Conservation (phyloP, 2,329 filamentous ascomycete species). For the Xenoacremonium recifei region DNA sequence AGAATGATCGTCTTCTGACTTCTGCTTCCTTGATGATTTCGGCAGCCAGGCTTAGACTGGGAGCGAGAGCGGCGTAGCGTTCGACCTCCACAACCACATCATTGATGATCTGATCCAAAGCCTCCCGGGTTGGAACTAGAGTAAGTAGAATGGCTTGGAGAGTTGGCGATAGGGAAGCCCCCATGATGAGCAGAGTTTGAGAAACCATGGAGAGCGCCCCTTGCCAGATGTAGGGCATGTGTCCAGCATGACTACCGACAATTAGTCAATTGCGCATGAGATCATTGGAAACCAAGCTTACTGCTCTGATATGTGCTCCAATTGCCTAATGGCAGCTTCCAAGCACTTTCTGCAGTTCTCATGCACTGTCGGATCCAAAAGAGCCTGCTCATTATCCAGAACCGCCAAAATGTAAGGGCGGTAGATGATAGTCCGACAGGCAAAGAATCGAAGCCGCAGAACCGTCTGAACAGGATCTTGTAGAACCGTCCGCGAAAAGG, state of each 20-base stretch:
- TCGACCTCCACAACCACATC: constrained; percentile 76
- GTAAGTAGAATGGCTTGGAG: constrained; percentile 63
- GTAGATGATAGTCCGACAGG: constrained; percentile 84
- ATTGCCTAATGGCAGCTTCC: constrained; percentile 74
- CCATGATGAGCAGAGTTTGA: constrained; percentile 80
- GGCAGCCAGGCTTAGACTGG: constrained; percentile 71
- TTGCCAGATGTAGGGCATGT: constrained; percentile 85
- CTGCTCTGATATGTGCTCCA: constrained; percentile 77
- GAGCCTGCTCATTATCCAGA: constrained; percentile 71
- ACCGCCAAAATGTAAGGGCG: constrained; percentile 80
- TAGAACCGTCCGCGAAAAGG: constrained; percentile 65
- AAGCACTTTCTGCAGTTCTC: constrained; percentile 80
- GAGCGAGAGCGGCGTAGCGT: constrained; percentile 70
- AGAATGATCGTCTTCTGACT: constrained; percentile 64
- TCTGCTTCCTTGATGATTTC: constrained; percentile 82
- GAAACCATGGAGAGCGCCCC: constrained; percentile 80
- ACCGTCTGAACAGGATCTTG: constrained; percentile 78
- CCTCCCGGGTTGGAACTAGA: constrained; percentile 54
- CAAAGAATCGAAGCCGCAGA: constrained; percentile 76
- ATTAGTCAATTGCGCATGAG: constrained; percentile 13
- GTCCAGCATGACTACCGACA: constrained; percentile 67
- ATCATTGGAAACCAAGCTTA: constrained; percentile 44
- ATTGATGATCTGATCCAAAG: constrained; percentile 74
- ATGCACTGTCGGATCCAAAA: constrained; percentile 68
- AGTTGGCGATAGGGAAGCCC: constrained; percentile 75